A percentile compares a stretch with the other conserved stretches of the same genome.
Evolutionary conservation across 2,329 filamentous ascomycete genomes (phyloP).

Genomic region (Rhinocladiella mackenziei): DNA sequence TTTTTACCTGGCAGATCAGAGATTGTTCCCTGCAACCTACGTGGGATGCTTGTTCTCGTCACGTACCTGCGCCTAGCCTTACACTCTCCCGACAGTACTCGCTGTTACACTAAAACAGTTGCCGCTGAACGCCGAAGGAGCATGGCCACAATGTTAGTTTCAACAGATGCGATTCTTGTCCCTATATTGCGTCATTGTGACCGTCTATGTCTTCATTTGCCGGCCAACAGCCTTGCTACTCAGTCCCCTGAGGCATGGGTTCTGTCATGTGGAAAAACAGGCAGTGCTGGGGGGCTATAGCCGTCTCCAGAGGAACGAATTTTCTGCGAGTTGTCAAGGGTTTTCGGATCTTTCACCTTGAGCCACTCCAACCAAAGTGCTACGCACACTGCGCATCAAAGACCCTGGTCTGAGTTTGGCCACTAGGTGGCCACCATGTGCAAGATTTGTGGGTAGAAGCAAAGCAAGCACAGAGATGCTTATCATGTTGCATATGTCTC

Average conservation of each 20-base stretch:
- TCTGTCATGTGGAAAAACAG: too few relatives aligned
- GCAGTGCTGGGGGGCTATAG: too few relatives aligned
- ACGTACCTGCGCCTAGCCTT: slow-evolving; percentile 6
- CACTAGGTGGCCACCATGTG: slow-evolving; percentile 1
- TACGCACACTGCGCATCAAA: neutral
- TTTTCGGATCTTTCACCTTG: too few relatives aligned
- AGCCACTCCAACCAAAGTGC: slow-evolving; percentile 2
- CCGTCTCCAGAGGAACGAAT: too few relatives aligned
- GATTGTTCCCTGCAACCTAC: too few relatives aligned
- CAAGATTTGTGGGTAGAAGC: slow-evolving; percentile 5
- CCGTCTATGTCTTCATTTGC: too few relatives aligned
- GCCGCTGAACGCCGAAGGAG: neutral
- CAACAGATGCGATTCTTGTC: neutral
- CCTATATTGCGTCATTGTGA: neutral
- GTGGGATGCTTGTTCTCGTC: too few relatives aligned
- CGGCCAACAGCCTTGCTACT: too few relatives aligned
- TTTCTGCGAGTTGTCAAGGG: too few relatives aligned
- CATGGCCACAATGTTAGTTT: slow-evolving; percentile 6
- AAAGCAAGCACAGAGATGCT: slow-evolving; percentile 7
- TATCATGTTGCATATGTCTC: slow-evolving; percentile 19
- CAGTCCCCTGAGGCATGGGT: too few relatives aligned
- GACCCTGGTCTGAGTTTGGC: neutral
- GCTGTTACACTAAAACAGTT: neutral
- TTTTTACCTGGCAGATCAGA: too few relatives aligned
- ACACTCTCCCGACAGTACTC: slow-evolving; percentile 1